Evolutionary conservation across 2,329 filamentous ascomycete species (phyloP), one percentile per base, ranked within the genome.

Genomic region (Colletotrichum orchidophilum): DNA sequence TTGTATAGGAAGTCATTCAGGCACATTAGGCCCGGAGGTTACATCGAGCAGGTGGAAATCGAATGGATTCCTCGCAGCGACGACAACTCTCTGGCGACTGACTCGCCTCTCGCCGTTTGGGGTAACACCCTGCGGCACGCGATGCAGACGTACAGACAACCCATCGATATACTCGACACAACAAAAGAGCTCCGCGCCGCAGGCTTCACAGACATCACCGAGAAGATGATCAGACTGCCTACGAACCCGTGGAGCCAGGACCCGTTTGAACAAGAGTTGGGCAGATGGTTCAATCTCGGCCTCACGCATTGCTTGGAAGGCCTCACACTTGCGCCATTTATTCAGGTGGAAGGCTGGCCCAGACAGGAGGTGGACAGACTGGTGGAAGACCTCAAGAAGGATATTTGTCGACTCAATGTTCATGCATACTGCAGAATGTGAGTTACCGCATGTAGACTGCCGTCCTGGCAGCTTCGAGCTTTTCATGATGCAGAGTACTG

Each of bases 11-110:
- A 93, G 75, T 85, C 53, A 26, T 57, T 55, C 57, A 63, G 67
- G 63, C 93, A 97, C 78, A 86, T 98, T 29, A 91, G 90, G 75
- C 94, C 94, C 1, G 91, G 92, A 1, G 96, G 95, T 64, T 88
- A 87, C 78, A 87, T 98, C 66, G 95, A 98, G 81, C 94, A 97
- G 75, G 89, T 97, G 58, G 96, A 98, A 79, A 92, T 98, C 65
- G 94, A 98, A 80, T 93, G 93, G 81, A 85, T 88, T 58, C 94
- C 94, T 21, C 90, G 90, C 62, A 93, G 90, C 77, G 92, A 94
- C 73, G 90, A 93, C 75, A 86, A 87, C 42, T 89, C 89, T 1
- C 81, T 93, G 15, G 85, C 88, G 12, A 74, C 81, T 4, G 82
- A 89, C 46, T 90, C 91, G 8, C 83, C 86, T 31, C 83, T 96